Evolutionary conservation across 148 eudicot genomes (phyloP).

Genomic region (Heliosperma pusillum): DNA sequence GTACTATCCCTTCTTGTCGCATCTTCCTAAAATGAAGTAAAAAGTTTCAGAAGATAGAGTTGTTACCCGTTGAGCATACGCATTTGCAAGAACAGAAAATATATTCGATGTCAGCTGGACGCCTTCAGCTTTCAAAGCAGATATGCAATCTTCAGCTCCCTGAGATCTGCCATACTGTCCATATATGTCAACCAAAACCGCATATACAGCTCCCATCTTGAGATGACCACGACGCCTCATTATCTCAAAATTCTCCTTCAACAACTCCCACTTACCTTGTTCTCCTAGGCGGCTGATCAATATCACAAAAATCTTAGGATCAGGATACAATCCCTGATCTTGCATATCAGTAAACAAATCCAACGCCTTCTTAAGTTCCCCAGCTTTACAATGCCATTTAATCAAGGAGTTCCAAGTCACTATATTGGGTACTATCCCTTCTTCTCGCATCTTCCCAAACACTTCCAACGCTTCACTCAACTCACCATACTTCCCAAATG

Average conservation of each 20-base stretch:
- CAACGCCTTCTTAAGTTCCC: constrained; percentile 50
- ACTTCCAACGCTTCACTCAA: constrained; percentile 56
- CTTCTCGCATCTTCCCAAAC: constrained; percentile 60
- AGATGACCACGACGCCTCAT: constrained; percentile 60
- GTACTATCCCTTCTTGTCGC: too few relatives aligned
- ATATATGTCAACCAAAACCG: constrained; percentile 81
- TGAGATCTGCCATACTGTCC: constrained; percentile 79
- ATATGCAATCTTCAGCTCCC: constrained; percentile 59
- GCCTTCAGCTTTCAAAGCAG: constrained; percentile 61
- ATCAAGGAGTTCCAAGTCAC: constrained; percentile 80
- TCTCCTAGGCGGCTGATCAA: constrained; percentile 68
- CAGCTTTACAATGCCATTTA: constrained; percentile 68
- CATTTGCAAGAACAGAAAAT: constrained; percentile 85
- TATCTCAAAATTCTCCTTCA: constrained; percentile 57
- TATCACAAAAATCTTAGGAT: constrained; percentile 66
- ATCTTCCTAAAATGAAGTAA: too few relatives aligned
- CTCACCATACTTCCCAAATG: constrained; percentile 70
- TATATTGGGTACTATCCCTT: constrained; percentile 61
- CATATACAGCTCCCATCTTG: constrained; percentile 64
- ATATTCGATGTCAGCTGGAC: constrained; percentile 58
- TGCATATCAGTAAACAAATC: constrained; percentile 70
- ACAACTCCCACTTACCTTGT: constrained; percentile 72
- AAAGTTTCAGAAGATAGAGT: constrained; percentile 3
- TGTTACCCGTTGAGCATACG: constrained; percentile 85
- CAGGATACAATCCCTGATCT: constrained; percentile 84